Percentiles rank a stretch among this genome's conserved stretches.
Evolutionary conservation across 768 basidiomycete genomes (phyloP).

Genomic region (Tricholoma matsutake): DNA sequence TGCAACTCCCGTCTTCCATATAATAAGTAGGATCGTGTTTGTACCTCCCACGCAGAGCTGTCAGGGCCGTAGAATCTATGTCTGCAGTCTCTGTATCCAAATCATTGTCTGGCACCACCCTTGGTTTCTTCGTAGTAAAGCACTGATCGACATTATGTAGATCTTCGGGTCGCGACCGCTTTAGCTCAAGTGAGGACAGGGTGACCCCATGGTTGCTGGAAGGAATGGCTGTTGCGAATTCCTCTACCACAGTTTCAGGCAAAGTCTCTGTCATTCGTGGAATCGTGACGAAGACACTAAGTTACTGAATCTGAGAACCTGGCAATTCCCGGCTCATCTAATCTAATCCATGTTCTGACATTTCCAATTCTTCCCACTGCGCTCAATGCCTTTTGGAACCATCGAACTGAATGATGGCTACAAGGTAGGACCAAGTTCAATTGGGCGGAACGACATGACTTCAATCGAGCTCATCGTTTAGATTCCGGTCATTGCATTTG

Average conservation of each 20-base stretch:
- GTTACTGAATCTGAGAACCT: neutral
- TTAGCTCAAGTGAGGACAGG: neutral
- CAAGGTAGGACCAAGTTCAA: slow-evolving; percentile 22
- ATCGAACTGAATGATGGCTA: slow-evolving; percentile 40
- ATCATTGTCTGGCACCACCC: slow-evolving; percentile 5
- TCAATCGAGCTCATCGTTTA: slow-evolving; percentile 17
- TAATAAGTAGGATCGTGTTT: slow-evolving; percentile 56
- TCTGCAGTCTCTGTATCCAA: slow-evolving; percentile 11
- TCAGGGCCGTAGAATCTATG: slow-evolving; percentile 11
- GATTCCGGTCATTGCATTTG: slow-evolving; percentile 64
- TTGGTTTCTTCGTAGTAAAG: neutral
- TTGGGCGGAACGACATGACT: neutral
- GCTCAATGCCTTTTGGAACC: slow-evolving; percentile 31
- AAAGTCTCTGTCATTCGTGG: too few relatives aligned
- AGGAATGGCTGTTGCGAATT: neutral
- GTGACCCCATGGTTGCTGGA: neutral
- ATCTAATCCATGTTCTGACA: too few relatives aligned
- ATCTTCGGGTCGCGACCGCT: slow-evolving; percentile 1
- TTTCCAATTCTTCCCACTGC: neutral
- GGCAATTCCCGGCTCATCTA: too few relatives aligned
- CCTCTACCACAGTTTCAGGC: neutral
- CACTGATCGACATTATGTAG: neutral
- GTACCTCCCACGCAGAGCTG: slow-evolving; percentile 7
- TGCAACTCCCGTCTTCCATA: slow-evolving; percentile 65
- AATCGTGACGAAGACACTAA: too few relatives aligned